Evolutionary conservation across 73 alveolate genomes (phyloP).

Genomic region (Paramecium sonneborni): DNA sequence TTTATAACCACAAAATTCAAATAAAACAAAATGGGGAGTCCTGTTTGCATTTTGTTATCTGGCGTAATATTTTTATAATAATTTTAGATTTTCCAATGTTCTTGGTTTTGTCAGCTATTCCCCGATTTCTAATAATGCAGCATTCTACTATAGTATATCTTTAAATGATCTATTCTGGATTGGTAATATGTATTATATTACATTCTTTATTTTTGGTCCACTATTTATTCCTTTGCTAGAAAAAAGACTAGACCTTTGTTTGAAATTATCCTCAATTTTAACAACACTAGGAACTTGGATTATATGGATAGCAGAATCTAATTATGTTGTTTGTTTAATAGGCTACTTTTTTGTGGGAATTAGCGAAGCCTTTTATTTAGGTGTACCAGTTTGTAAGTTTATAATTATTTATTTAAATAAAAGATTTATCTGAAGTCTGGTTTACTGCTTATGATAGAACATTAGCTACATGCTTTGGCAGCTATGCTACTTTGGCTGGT

Average conservation of each 20-base stretch:
- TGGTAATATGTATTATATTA: background rate
- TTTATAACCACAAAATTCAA: no score
- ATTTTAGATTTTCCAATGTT: conserved; percentile 3
- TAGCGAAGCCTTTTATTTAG: background rate
- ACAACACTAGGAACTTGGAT: background rate
- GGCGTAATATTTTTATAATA: background rate
- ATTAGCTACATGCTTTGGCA: background rate
- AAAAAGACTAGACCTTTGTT: background rate
- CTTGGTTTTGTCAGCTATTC: conserved; percentile 28
- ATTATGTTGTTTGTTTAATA: background rate
- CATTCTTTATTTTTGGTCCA: background rate
- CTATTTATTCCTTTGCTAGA: background rate
- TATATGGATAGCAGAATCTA: background rate
- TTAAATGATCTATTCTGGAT: background rate
- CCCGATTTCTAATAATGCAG: conserved; percentile 15
- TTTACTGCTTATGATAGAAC: background rate
- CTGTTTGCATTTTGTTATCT: no score
- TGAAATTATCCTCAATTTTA: background rate
- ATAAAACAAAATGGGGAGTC: background rate
- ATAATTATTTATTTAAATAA: background rate
- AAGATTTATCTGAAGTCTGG: conserved; percentile 17
- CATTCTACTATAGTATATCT: background rate
- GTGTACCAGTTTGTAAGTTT: background rate
- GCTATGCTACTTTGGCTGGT: background rate
- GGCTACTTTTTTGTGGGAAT: background rate